Base-by-base conservation (phyloP, 352 stramenopile genomes). In the Pythium folliculosum region DNA sequence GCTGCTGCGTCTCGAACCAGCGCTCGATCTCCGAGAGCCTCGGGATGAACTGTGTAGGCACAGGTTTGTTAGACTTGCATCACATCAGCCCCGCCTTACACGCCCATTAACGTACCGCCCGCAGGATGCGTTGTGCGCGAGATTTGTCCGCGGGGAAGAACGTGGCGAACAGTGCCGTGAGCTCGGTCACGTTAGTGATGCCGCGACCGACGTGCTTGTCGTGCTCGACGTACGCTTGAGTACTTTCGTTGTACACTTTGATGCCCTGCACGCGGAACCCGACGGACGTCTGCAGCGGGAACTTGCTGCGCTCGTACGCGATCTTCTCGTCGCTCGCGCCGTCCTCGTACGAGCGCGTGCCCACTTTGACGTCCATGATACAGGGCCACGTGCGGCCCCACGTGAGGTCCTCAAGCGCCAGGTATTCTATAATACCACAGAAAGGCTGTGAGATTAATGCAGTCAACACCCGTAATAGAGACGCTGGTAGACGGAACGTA, bases 301-400 rank as follows among this genome's bases (percentile, higher is more conserved):
- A 99, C 68, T 99, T 99, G 49, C 76, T 77, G 57, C 75, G 80
- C 72, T 99, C 94, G 64, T 93, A 86, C 17, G 69, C 76, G 71
- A 96, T 89, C 71, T 99, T 99, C 48, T 95, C 92, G 17, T 76
- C 35, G 5, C 87, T 77, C 49, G 94, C 95, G 57, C 87, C 76
- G 30, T 92, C 79, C 70, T 99, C 96, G 71, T 95, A 99, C n/a
- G 96, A 98, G 70, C 89, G 81, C 38, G 83, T 94, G 49, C 97
- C 97, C 69, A 99, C 96, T 81, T 99, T 99, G 52, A 99, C 81
- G 76, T 99, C 97, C 80, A 99, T 97, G 52, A 98, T 88, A 73
- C 93, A 98, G 12, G 97, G 94, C 69, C 86, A 84, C 22, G 53
- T 22, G 43, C 94, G 94, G 12, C 77, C 81, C 51, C 61, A 77